These are phyloP conservation scores for Dipsacomyces acuminosporus DNA, from an alignment of 371 early-diverging fungal species.

Conservation along the genomic window DNA sequence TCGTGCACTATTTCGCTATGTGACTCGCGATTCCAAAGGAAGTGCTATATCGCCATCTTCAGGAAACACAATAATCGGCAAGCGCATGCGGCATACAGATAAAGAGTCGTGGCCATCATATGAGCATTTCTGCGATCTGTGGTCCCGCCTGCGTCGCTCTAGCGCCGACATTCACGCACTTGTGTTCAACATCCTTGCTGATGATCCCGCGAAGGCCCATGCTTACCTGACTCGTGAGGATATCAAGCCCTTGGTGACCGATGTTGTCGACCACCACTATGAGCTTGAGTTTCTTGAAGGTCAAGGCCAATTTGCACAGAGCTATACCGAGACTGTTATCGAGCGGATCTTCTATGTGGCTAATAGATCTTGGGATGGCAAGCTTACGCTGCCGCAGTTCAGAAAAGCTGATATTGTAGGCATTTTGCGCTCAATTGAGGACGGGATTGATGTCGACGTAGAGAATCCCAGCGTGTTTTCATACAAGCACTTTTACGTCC, in stretches of 20 bases:
- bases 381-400: slow-evolving; percentile 71
- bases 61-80: slow-evolving; percentile 18
- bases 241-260: slow-evolving; percentile 48
- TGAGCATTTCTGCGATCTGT: slow-evolving; percentile 32
- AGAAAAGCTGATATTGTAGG: slow-evolving; percentile 54
- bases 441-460: slow-evolving; percentile 70
- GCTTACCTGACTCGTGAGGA: slow-evolving; percentile 41
- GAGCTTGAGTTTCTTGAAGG: slow-evolving; percentile 77
- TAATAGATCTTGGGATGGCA: slow-evolving; percentile 60
- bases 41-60: slow-evolving; percentile 1
- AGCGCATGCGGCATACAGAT: slow-evolving; percentile 25
- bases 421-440: slow-evolving; percentile 59
- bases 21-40: slow-evolving; percentile 16
- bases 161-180: slow-evolving; percentile 34
- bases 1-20: slow-evolving; percentile 39
- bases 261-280: slow-evolving; percentile 72
- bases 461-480: slow-evolving; percentile 67
- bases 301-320: slow-evolving; percentile 73
- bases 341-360: slow-evolving; percentile 76
- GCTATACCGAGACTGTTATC: slow-evolving; percentile 80
- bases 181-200: slow-evolving; percentile 37
- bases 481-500: slow-evolving; percentile 94
- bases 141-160: slow-evolving; percentile 30
- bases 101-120: slow-evolving; percentile 41
- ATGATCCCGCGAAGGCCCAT: slow-evolving; percentile 15